These are phyloP conservation scores for Funneliformis mosseae DNA, from an alignment of 192 early-diverging fungal genomes.

Conservation along the genomic window DNA sequence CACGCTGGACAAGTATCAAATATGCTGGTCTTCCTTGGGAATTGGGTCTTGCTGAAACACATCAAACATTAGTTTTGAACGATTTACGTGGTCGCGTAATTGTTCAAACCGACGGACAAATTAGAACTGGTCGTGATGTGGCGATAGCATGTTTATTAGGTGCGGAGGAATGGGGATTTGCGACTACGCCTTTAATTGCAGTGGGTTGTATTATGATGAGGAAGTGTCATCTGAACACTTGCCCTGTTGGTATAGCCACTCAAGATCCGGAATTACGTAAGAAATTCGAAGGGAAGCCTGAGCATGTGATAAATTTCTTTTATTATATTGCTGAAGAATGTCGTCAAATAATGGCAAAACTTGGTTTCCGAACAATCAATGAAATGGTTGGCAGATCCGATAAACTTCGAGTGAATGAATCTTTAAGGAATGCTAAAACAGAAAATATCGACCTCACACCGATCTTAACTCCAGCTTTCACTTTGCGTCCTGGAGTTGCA, in stretches of 20 bases:
- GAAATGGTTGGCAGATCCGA: slow-evolving; percentile 97
- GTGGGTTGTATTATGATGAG: slow-evolving; percentile 97
- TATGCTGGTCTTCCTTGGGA: slow-evolving; percentile 99
- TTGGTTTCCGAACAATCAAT: slow-evolving; percentile 90
- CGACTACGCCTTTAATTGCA: slow-evolving; percentile 96
- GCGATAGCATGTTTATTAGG: slow-evolving; percentile 97
- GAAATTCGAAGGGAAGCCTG: slow-evolving; percentile 94
- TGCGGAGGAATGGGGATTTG: slow-evolving; percentile 99
- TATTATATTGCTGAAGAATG: slow-evolving; percentile 94
- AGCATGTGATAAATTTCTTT: slow-evolving; percentile 99
- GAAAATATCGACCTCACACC: slow-evolving; percentile 81
- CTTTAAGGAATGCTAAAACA: slow-evolving; percentile 80
- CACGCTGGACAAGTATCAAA: slow-evolving; percentile 97
- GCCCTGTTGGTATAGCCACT: slow-evolving; percentile 96
- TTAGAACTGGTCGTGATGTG: slow-evolving; percentile 96
- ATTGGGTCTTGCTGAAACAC: slow-evolving; percentile 97
- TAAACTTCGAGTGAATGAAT: slow-evolving; percentile 76
- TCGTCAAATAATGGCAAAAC: slow-evolving; percentile 89
- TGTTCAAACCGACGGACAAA: slow-evolving; percentile 98
- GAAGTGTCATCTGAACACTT: slow-evolving; percentile 90
- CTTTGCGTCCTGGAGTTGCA: slow-evolving; percentile 84
- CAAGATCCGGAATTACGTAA: slow-evolving; percentile 92
- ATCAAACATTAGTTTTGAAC: slow-evolving; percentile 97
- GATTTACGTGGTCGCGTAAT: slow-evolving; percentile 94
- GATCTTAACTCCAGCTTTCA: slow-evolving; percentile 86